Evolutionary conservation across 805 yeast species (phyloP).

Genomic region (Zygoascus ofunaensis): DNA sequence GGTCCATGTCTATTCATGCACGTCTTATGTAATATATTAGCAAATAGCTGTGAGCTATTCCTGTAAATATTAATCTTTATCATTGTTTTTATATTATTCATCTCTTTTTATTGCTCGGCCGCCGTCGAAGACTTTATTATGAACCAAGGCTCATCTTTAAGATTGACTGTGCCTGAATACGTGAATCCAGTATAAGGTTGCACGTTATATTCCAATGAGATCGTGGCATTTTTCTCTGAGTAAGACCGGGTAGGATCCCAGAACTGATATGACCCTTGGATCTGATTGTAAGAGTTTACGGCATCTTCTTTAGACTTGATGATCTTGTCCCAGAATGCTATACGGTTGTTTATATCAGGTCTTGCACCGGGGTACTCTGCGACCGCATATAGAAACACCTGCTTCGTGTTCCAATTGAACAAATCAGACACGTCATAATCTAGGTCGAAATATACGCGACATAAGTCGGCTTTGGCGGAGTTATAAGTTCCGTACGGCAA

Average conservation of each 20-base stretch:
- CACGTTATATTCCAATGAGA: conserved; percentile 78
- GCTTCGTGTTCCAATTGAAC: conserved; percentile 96
- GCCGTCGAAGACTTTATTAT: too few species aligned
- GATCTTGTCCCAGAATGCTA: conserved; percentile 88
- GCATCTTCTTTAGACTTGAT: conserved; percentile 54
- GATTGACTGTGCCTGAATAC: conserved; percentile 49
- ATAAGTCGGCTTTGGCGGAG: conserved; percentile 67
- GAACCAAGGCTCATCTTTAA: conserved; percentile 4
- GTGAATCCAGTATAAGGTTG: conserved; percentile 87
- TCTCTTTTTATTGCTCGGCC: too few species aligned
- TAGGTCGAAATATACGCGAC: conserved; percentile 62
- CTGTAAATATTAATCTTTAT: too few species aligned
- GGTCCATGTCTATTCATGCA: too few species aligned
- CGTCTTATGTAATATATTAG: too few species aligned
- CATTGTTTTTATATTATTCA: too few species aligned
- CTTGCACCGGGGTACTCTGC: conserved; percentile 63
- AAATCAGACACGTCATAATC: conserved; percentile 63
- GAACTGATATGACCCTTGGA: conserved; percentile 67
- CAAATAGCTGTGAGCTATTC: too few species aligned
- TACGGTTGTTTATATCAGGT: conserved; percentile 40
- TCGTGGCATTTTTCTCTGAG: conserved; percentile 47
- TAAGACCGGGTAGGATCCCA: conserved; percentile 69
- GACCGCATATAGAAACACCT: conserved; percentile 82
- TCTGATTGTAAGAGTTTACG: conserved; percentile 39
- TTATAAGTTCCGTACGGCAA: conserved; percentile 59